Conservation (phyloP, 148 eudicot genomes). For the Cornus suecica region DNA sequence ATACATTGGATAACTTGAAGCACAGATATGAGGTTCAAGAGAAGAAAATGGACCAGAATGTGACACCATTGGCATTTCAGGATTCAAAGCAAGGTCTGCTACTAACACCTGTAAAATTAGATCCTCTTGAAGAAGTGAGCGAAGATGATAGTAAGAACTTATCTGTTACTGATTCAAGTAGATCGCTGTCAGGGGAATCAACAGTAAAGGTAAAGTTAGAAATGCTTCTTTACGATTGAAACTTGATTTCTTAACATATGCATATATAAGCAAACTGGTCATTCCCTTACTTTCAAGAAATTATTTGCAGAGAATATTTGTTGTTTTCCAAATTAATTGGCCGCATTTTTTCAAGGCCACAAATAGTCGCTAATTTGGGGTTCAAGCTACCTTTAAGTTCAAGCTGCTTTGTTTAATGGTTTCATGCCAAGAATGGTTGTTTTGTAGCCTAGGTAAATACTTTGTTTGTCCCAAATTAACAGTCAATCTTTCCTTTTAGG, state of each 20-base stretch:
- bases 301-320: neutral
- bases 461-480: no score
- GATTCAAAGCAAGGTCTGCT: conserved; percentile 34
- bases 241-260: neutral
- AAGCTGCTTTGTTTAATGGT: neutral
- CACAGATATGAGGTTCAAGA: conserved; percentile 47
- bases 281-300: neutral
- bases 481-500: no score
- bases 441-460: neutral
- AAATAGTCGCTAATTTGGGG: neutral
- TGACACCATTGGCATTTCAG: conserved; percentile 41
- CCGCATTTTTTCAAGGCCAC: neutral
- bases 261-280: neutral
- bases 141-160: conserved; percentile 49
- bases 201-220: conserved; percentile 35
- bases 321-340: neutral
- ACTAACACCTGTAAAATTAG: conserved; percentile 36
- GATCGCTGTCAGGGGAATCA: conserved; percentile 40
- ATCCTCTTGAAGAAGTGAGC: conserved; percentile 58
- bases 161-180: conserved; percentile 40
- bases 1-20: conserved; percentile 32
- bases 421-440: neutral
- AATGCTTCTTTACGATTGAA: neutral
- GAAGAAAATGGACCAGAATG: conserved; percentile 53
- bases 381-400: neutral